Evolutionary conservation across 768 basidiomycete genomes (phyloP), one percentile per base, ranked within the genome.

Genomic region (Kwoniella sp.): DNA sequence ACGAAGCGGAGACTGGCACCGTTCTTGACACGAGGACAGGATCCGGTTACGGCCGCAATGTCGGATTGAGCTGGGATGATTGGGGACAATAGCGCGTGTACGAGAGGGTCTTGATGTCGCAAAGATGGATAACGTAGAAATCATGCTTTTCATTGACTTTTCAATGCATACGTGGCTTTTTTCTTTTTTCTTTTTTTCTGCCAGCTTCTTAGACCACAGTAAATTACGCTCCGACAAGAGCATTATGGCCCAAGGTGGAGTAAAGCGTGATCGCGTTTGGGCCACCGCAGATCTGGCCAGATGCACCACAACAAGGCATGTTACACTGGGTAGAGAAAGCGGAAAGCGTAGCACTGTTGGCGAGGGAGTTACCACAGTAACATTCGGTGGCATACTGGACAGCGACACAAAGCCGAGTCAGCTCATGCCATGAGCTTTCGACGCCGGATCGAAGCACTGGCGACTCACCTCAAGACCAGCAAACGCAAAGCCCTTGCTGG

Each of bases 321-420:
- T 57, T 60, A 36, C 70, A 71, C 57, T 65, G 56, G 15, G 67
- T 40, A 1, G 69, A 68, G 47, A 58, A 46, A 1, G 59, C 54
- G 10, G 57, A 24, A 21, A 71, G 58, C 2, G 64, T 58, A 27
- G 75, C 74, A 26, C 72, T 72, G 63, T 67, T 66, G 17, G 60
- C 57, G 24, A 79, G 60, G 9, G 58, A 44, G 54, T 67, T 65
- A 24, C 74, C 77, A 51, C 74, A 77, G 67, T 71, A 79, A 55
- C 77, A 77, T 58, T 77, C 65, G 24, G 62, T 27, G 37, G 60
- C 55, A 61, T 73, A 79, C 60, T 55, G 51, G 37, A 17, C 30
- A 40, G 8, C 36, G 24, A 48, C n/a, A n/a, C n/a, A n/a, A n/a
- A n/a, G n/a, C n/a, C n/a, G n/a, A n/a, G n/a, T n/a, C n/a, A n/a